Evolutionary conservation across 1,284 basidiomycete species (phyloP), one percentile per base, ranked within the genome.

Genomic region (Melampsora larici-populina): DNA sequence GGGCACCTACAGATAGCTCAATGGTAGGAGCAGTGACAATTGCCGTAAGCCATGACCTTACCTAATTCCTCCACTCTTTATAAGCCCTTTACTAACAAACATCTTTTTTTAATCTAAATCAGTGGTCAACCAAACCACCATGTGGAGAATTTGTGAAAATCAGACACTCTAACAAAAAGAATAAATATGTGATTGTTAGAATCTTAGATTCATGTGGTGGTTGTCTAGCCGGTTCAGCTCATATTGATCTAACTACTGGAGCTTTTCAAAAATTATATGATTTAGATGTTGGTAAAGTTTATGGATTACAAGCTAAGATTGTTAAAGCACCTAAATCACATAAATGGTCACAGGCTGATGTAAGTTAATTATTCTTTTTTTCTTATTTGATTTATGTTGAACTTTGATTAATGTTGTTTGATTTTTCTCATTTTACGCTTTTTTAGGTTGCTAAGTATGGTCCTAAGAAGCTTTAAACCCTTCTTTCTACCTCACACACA

Each of bases 1-100:
- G 72, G 72, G 72, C 72, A n/a, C 72, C 72, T 33, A 75, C 72
- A 18, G 72, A 75, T 36, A 36, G 67, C 15, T 75, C 72, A 9
- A 51, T 67, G 49, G 72, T 75, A 31, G 72, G 46, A 49, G 72
- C 72, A 18, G 51, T 60, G n/a, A 75, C 72, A 6, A 75, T 75
- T 58, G 33, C 55, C 0, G 72, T 75, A 33, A 55, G 29, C 29
- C n/a, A n/a, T n/a, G n/a, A n/a, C n/a, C n/a, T n/a, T n/a, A n/a
- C n/a, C n/a, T n/a, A n/a, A n/a, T n/a, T n/a, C n/a, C n/a, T n/a
- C n/a, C n/a, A n/a, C n/a, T n/a, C n/a, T n/a, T n/a, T n/a, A n/a
- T n/a, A n/a, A n/a, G n/a, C n/a, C n/a, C n/a, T n/a, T n/a, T n/a
- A n/a, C n/a, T n/a, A n/a, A n/a, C n/a, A n/a, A n/a, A n/a, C n/a